These are phyloP conservation scores for Scheffersomyces parashehatae DNA, from an alignment of 1,139 yeast species.

Conservation along the genomic window DNA sequence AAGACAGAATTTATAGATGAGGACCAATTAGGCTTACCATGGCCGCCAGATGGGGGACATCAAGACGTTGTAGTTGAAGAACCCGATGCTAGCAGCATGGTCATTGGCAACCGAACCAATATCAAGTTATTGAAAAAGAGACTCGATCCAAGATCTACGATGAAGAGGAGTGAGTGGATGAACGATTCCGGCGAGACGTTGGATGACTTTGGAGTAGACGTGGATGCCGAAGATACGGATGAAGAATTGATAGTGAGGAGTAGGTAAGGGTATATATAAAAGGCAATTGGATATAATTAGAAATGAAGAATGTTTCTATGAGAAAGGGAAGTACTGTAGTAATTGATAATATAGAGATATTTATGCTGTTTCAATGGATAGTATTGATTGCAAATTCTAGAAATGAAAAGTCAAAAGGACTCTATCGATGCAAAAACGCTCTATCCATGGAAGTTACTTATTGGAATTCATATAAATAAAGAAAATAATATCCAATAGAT, in stretches of 20 bases:
- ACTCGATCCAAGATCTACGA: constrained; percentile 21
- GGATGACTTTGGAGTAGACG: constrained; percentile 85
- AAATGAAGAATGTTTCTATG: too few species aligned
- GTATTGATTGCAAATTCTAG: too few species aligned
- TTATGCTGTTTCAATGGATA: too few species aligned
- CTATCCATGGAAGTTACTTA: too few species aligned
- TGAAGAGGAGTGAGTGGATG: constrained; percentile 57
- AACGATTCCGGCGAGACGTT: constrained; percentile 82
- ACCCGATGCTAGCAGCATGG: constrained; percentile 13
- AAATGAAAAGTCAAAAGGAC: too few species aligned
- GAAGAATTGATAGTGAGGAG: constrained; percentile 10
- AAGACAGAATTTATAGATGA: constrained; percentile 56
- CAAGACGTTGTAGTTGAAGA: constrained; percentile 25
- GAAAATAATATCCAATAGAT: too few species aligned
- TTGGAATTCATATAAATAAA: too few species aligned
- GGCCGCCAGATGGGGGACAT: constrained; percentile 88
- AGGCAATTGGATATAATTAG: background rate
- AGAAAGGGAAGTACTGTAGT: too few species aligned
- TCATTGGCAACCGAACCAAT: constrained; percentile 19
- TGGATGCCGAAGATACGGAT: constrained; percentile 54
- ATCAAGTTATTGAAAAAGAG: constrained; percentile 17
- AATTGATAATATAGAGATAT: too few species aligned
- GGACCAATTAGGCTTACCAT: constrained; percentile 67
- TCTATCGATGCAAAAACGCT: too few species aligned
- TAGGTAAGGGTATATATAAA: background rate